These are phyloP conservation scores for Rutstroemia sp. DNA, from an alignment of 2,329 filamentous ascomycete genomes.

Conservation along the genomic window DNA sequence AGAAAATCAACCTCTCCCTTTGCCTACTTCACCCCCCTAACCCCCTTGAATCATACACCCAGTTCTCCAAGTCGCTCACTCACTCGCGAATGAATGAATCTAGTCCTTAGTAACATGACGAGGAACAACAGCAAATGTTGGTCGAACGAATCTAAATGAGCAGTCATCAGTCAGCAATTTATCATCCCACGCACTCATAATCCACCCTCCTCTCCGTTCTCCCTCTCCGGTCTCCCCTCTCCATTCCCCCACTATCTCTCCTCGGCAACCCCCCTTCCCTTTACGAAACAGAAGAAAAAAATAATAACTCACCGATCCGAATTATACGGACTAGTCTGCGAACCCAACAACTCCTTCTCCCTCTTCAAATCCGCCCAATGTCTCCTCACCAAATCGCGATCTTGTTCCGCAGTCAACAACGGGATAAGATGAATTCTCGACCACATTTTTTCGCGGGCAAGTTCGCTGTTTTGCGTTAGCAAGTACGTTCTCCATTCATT, in stretches of 20 bases:
- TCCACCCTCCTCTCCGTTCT: slow-evolving; percentile 4
- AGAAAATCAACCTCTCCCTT: too few relatives aligned
- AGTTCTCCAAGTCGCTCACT: too few relatives aligned
- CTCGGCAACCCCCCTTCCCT: background rate
- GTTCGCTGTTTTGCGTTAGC: slow-evolving; percentile 54
- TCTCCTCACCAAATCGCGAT: slow-evolving; percentile 86
- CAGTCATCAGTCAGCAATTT: background rate
- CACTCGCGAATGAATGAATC: background rate
- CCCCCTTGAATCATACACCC: too few relatives aligned
- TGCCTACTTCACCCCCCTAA: too few relatives aligned
- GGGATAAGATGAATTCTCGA: slow-evolving; percentile 90
- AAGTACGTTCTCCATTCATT: background rate
- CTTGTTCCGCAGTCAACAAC: slow-evolving; percentile 89
- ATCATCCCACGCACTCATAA: background rate
- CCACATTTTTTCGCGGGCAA: slow-evolving; percentile 98
- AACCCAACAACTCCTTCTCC: slow-evolving; percentile 84
- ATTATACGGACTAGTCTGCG: slow-evolving; percentile 80
- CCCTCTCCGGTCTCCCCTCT: background rate
- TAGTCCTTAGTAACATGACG: slow-evolving; percentile 21
- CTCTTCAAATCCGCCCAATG: slow-evolving; percentile 79
- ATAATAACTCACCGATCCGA: slow-evolving; percentile 62
- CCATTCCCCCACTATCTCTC: background rate
- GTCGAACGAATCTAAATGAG: slow-evolving; percentile 62
- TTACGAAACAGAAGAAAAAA: background rate
- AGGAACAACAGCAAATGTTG: slow-evolving; percentile 72